A percentile compares a stretch with the other conserved stretches of the same genome.
Evolutionary conservation across 2,329 filamentous ascomycete genomes (phyloP).

Genomic region (Aspergillus glaucus): DNA sequence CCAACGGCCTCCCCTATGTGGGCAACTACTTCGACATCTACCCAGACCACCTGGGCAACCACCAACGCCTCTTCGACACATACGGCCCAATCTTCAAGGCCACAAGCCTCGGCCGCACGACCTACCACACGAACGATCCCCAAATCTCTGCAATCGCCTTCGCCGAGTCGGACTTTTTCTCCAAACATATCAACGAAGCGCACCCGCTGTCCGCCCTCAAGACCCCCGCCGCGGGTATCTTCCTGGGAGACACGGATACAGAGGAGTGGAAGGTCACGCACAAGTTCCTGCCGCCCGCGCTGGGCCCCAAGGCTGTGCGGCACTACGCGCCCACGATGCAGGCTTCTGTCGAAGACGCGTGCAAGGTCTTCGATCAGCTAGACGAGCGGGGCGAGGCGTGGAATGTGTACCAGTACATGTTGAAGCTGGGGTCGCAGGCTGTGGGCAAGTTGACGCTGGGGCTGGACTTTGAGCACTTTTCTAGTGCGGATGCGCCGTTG

Average conservation of each 20-base stretch:
- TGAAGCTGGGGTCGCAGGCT: conserved; percentile 42
- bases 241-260: conserved; percentile 28
- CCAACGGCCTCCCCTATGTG: conserved; percentile 31
- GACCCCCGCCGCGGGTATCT: conserved; percentile 22
- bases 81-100: conserved; percentile 51
- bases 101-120: conserved; percentile 45
- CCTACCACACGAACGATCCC: conserved; percentile 50
- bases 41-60: conserved; percentile 54
- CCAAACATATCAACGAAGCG: conserved; percentile 43
- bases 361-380: conserved; percentile 43
- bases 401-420: conserved; percentile 47
- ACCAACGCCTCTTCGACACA: conserved; percentile 48
- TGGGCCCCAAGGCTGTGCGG: conserved; percentile 54
- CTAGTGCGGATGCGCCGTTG: conserved; percentile 38
- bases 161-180: conserved; percentile 48
- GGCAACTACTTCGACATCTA: conserved; percentile 52
- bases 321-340: conserved; percentile 59
- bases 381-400: conserved; percentile 41
- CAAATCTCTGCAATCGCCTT: conserved; percentile 43
- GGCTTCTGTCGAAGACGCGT: conserved; percentile 46
- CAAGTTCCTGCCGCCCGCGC: conserved; percentile 56
- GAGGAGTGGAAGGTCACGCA: conserved; percentile 41
- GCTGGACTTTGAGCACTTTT: conserved; percentile 43
- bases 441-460: conserved; percentile 42
- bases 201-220: conserved; percentile 27